Conservation (phyloP, 306 rosid species). For the Vigna angularis region DNA sequence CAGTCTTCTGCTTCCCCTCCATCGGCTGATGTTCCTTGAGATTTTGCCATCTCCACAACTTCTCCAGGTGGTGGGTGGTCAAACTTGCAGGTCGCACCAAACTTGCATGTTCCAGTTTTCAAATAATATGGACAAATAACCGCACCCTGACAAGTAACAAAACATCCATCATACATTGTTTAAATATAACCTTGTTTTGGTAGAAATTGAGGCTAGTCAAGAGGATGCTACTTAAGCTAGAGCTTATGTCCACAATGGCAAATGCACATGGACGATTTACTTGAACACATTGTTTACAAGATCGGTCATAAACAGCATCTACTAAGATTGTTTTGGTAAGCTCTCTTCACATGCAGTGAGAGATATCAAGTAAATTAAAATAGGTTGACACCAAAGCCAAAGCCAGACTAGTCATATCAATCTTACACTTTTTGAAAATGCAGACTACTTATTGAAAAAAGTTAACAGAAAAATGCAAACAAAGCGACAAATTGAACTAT, state of each 20-base stretch:
- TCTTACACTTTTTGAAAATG: conserved; percentile 20
- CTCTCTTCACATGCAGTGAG: neutral
- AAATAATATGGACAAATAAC: conserved; percentile 85
- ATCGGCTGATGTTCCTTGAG: conserved; percentile 55
- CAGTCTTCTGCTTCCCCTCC: conserved; percentile 50
- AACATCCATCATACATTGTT: neutral
- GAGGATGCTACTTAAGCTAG: neutral
- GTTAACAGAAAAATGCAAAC: conserved; percentile 11
- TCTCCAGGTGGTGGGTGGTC: conserved; percentile 99
- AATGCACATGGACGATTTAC: neutral
- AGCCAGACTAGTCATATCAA: conserved; percentile 9
- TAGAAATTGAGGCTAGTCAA: conserved; percentile 11
- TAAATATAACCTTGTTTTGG: conserved; percentile 17
- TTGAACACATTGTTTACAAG: neutral
- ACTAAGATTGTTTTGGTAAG: conserved; percentile 8
- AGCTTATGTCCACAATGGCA: conserved; percentile 25
- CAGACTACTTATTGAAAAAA: neutral
- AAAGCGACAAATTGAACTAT: conserved; percentile 10
- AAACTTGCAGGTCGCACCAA: conserved; percentile 87
- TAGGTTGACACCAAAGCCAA: neutral
- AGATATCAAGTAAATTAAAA: conserved; percentile 16
- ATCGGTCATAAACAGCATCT: conserved; percentile 24
- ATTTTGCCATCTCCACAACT: conserved; percentile 72
- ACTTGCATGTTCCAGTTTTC: conserved; percentile 95
- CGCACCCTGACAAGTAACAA: conserved; percentile 62